Conservation (phyloP, 1,284 basidiomycete species). For the Meira miltonrushii region DNA sequence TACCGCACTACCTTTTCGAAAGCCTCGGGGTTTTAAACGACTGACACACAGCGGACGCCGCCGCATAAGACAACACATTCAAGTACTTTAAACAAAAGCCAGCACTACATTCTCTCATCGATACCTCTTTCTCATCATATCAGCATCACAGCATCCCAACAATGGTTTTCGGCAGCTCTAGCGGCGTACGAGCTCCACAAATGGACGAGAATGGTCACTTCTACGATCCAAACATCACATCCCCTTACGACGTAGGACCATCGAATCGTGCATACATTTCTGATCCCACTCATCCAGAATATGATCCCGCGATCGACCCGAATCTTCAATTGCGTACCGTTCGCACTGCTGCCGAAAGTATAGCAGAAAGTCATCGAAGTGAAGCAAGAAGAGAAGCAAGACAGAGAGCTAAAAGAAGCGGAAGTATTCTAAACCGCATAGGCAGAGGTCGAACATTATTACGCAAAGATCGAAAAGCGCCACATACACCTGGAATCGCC, state of each 20-base stretch:
- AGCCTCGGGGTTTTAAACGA: not conserved
- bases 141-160: not conserved
- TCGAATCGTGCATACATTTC: conserved; percentile 24
- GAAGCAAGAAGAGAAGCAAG: conserved; percentile 37
- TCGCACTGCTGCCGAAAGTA: conserved; percentile 45
- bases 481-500: conserved; percentile 10
- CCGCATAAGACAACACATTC: not conserved
- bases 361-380: conserved; percentile 44
- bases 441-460: conserved; percentile 34
- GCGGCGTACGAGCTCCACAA: conserved; percentile 5
- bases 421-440: conserved; percentile 26
- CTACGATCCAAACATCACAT: conserved; percentile 34
- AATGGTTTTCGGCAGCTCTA: conserved; percentile 7
- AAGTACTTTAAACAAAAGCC: not conserved
- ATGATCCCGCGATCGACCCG: conserved; percentile 43
- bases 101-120: not conserved
- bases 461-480: conserved; percentile 21
- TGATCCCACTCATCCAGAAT: conserved; percentile 42
- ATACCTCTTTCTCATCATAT: not conserved
- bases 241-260: conserved; percentile 32
- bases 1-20: not conserved
- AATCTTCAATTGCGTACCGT: conserved; percentile 44
- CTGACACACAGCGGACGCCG: not conserved
- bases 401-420: conserved; percentile 22
- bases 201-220: conserved; percentile 25